Evolutionary conservation across 306 rosid species (phyloP).

Genomic region (Hippophae tibetana): DNA sequence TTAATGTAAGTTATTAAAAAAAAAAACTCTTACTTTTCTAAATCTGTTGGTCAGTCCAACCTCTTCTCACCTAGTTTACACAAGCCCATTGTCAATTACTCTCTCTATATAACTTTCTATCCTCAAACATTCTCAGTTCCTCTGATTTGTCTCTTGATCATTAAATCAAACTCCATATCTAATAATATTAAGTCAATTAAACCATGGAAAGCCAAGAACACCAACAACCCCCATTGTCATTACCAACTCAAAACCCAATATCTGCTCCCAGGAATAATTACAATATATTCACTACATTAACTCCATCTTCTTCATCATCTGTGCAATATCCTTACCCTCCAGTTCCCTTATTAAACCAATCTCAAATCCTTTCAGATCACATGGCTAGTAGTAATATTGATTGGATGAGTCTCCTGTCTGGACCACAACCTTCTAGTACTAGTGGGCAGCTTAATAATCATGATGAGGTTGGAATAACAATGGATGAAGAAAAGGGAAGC

Average conservation of each 20-base stretch:
- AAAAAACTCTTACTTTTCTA: slow-evolving; percentile 1
- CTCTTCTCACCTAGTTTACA: slow-evolving; percentile 46
- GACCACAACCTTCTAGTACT: slow-evolving; percentile 13
- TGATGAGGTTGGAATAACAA: slow-evolving; percentile 14
- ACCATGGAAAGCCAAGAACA: slow-evolving; percentile 38
- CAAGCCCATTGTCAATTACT: not conserved
- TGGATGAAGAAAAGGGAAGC: slow-evolving; percentile 20
- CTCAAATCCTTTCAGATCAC: slow-evolving; percentile 9
- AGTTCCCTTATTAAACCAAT: not conserved
- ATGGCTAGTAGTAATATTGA: slow-evolving; percentile 39
- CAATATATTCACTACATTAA: slow-evolving; percentile 18
- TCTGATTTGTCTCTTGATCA: slow-evolving; percentile 8
- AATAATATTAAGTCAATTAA: not conserved
- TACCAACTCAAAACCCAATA: slow-evolving; percentile 18
- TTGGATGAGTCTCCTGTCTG: slow-evolving; percentile 53
- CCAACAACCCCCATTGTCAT: slow-evolving; percentile 9
- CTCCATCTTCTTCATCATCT: slow-evolving; percentile 2
- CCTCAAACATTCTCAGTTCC: slow-evolving; percentile 28
- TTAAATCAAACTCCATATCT: not conserved
- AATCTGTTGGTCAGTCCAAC: slow-evolving; percentile 36
- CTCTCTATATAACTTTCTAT: slow-evolving; percentile 22
- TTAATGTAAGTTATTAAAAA: not conserved
- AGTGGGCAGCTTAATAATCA: not conserved
- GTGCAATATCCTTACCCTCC: slow-evolving; percentile 15
- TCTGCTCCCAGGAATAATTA: slow-evolving; percentile 19